These are phyloP conservation scores for Leishmania lainsoni DNA, from an alignment of 208 protist genomes.

Conservation along the genomic window DNA sequence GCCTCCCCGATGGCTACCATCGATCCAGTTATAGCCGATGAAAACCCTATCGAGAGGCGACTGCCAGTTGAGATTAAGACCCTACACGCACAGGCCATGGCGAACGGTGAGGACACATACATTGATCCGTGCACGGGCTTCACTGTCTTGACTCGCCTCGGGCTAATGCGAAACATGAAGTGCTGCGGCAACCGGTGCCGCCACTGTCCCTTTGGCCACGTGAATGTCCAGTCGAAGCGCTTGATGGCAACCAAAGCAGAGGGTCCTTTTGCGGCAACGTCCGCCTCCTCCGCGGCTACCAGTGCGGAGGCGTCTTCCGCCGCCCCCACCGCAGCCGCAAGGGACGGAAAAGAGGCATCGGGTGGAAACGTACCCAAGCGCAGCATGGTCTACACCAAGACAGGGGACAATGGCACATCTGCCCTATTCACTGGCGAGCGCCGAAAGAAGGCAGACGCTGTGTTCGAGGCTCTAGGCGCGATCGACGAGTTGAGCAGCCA, in stretches of 20 bases:
- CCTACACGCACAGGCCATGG: slow-evolving; percentile 33
- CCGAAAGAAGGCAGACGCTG: slow-evolving; percentile 49
- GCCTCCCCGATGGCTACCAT: not conserved
- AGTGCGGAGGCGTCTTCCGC: not conserved
- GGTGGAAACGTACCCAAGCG: slow-evolving; percentile 8
- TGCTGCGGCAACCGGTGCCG: slow-evolving; percentile 57
- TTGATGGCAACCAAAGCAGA: not conserved
- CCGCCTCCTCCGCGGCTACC: slow-evolving; percentile 6
- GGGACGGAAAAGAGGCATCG: not conserved
- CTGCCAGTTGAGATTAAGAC: slow-evolving; percentile 30
- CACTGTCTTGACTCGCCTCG: slow-evolving; percentile 49
- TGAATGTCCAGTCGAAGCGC: slow-evolving; percentile 33
- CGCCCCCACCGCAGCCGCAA: not conserved
- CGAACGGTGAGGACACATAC: slow-evolving; percentile 38
- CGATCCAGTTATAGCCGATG: slow-evolving; percentile 15
- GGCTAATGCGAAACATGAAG: slow-evolving; percentile 31
- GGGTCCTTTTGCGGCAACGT: not conserved
- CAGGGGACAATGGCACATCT: slow-evolving; percentile 67
- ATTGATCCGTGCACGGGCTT: slow-evolving; percentile 51
- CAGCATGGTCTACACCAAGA: slow-evolving; percentile 62
- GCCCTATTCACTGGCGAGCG: slow-evolving; percentile 62
- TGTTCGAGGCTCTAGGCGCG: slow-evolving; percentile 71
- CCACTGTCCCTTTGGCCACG: slow-evolving; percentile 62
- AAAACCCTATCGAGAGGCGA: slow-evolving; percentile 32
- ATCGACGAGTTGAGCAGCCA: slow-evolving; percentile 68